These are phyloP conservation scores for Lichtheimia ornata DNA, from an alignment of 371 early-diverging fungal genomes.

Conservation along the genomic window DNA sequence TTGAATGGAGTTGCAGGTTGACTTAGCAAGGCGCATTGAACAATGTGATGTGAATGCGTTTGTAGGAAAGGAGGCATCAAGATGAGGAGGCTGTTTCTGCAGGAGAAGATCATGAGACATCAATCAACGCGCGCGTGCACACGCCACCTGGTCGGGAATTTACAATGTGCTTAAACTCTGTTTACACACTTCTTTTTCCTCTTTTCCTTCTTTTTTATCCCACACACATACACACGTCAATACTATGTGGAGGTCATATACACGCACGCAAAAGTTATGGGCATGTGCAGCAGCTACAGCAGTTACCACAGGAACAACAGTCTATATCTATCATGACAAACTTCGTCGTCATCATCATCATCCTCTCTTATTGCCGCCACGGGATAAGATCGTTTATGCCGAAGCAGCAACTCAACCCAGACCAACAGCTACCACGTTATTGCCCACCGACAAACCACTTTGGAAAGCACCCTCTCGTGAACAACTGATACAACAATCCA, in stretches of 20 bases:
- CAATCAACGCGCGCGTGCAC: too few species aligned
- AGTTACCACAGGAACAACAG: slow-evolving; percentile 25
- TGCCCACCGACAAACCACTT: slow-evolving; percentile 40
- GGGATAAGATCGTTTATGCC: slow-evolving; percentile 35
- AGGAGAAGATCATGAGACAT: background rate
- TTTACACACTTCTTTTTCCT: too few species aligned
- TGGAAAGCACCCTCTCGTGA: slow-evolving; percentile 75
- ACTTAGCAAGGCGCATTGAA: too few species aligned
- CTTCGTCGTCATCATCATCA: slow-evolving; percentile 17
- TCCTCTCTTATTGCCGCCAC: slow-evolving; percentile 17
- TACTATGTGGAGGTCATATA: slow-evolving; percentile 45
- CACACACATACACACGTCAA: background rate
- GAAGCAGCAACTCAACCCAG: slow-evolving; percentile 30
- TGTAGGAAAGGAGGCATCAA: too few species aligned
- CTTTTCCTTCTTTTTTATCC: too few species aligned
- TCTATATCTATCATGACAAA: slow-evolving; percentile 31
- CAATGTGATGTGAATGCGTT: too few species aligned
- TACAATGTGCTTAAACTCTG: too few species aligned
- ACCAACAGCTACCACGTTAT: background rate
- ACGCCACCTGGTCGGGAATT: too few species aligned
- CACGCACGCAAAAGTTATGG: slow-evolving; percentile 39
- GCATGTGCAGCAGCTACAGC: slow-evolving; percentile 28
- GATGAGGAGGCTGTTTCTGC: too few species aligned
- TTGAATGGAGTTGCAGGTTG: too few species aligned
- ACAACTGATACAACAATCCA: slow-evolving; percentile 68